These are phyloP conservation scores for Saccharomycopsis guyanensis DNA, from an alignment of 805 yeast genomes.

Conservation along the genomic window DNA sequence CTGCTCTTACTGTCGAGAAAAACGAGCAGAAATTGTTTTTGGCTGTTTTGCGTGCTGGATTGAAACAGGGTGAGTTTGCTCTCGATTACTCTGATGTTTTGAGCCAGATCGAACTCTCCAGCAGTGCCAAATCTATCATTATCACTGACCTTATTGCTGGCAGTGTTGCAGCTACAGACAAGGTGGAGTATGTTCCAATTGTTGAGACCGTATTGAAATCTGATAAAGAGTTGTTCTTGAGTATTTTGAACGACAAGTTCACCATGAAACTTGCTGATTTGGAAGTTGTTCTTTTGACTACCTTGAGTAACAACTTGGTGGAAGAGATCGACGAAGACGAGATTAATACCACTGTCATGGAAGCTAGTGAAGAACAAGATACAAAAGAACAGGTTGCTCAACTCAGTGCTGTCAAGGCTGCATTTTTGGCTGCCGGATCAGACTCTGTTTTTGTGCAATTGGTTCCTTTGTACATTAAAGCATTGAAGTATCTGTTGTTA, in stretches of 20 bases:
- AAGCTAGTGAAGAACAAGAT: conserved; percentile 23
- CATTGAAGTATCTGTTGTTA: conserved; percentile 29
- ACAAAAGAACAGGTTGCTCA: conserved; percentile 17
- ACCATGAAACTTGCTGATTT: conserved; percentile 36
- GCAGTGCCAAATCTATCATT: conserved; percentile 24
- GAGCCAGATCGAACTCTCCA: conserved; percentile 21
- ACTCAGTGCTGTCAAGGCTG: conserved; percentile 12
- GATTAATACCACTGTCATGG: background rate
- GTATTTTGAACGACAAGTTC: conserved; percentile 28
- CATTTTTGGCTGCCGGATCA: conserved; percentile 32
- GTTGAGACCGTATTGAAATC: conserved; percentile 16
- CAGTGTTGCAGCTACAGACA: conserved; percentile 22
- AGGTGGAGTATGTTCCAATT: background rate
- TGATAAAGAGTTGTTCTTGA: conserved; percentile 33
- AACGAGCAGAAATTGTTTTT: conserved; percentile 8
- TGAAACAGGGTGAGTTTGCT: background rate
- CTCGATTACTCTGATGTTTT: background rate
- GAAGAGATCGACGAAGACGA: conserved; percentile 26
- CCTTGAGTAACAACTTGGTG: conserved; percentile 36
- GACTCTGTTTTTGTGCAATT: conserved; percentile 37
- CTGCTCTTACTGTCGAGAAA: conserved; percentile 1
- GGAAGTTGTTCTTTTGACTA: conserved; percentile 63
- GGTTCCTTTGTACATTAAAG: conserved; percentile 36
- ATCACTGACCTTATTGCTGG: conserved; percentile 38
- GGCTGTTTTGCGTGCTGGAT: conserved; percentile 9